Evolutionary conservation across 805 yeast species (phyloP).

Genomic region (Lachancea meyersii): DNA sequence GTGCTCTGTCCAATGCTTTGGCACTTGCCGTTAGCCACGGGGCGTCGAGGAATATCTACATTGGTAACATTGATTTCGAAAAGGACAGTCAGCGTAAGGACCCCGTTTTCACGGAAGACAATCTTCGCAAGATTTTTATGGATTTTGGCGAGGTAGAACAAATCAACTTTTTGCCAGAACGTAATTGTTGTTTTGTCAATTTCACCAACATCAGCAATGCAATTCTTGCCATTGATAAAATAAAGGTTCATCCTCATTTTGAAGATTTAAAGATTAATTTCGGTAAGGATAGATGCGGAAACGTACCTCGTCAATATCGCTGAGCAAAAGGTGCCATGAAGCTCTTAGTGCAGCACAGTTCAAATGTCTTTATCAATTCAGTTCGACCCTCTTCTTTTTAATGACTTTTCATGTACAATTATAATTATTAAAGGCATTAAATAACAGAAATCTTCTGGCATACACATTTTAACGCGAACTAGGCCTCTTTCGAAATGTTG

Average conservation of each 20-base stretch:
- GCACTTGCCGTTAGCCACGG: constrained; percentile 89
- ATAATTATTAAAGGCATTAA: not conserved
- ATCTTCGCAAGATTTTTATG: constrained; percentile 65
- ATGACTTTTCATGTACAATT: not conserved
- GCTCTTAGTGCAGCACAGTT: no score
- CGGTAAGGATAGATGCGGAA: constrained; percentile 94
- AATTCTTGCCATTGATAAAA: constrained; percentile 85
- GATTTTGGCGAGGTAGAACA: constrained; percentile 94
- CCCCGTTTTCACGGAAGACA: constrained; percentile 43
- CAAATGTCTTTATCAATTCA: not conserved
- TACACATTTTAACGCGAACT: no score
- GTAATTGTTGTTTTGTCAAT: constrained; percentile 85
- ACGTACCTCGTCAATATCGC: constrained; percentile 66
- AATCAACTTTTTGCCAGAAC: constrained; percentile 76
- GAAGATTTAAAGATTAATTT: constrained; percentile 73
- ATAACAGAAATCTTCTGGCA: no score
- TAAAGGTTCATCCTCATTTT: constrained; percentile 67
- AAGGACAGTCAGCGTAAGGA: constrained; percentile 18
- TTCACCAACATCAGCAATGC: constrained; percentile 89
- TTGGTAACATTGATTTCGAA: constrained; percentile 58
- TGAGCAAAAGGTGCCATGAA: constrained; percentile 6
- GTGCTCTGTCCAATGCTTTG: constrained; percentile 80
- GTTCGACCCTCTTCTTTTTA: not conserved
- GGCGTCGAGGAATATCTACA: constrained; percentile 87
- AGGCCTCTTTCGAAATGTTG: no score